These are phyloP conservation scores for Microsporum audouinii DNA, from an alignment of 2,329 filamentous ascomycete species.

Conservation along the genomic window DNA sequence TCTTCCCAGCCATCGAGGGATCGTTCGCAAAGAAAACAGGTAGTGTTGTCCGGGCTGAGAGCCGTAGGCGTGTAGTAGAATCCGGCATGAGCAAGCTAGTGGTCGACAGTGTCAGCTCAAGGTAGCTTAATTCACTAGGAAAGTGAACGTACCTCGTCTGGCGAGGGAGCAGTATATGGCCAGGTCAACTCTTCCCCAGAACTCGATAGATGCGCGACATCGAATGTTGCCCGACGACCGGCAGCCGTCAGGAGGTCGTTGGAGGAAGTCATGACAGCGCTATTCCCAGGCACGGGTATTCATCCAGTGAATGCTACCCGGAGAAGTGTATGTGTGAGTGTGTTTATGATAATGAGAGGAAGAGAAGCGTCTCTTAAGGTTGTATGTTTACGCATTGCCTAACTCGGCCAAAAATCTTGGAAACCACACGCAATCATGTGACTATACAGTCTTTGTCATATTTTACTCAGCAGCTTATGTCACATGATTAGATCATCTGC, in stretches of 20 bases:
- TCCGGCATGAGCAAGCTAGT: constrained; percentile 74
- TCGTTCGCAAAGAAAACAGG: constrained; percentile 77
- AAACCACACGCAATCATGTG: background rate
- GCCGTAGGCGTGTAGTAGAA: constrained; percentile 76
- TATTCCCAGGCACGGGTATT: background rate
- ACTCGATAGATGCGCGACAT: constrained; percentile 41
- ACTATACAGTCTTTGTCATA: background rate
- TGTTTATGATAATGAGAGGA: background rate
- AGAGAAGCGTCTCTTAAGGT: background rate
- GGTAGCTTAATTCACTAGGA: constrained; percentile 11
- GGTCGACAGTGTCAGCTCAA: constrained; percentile 7
- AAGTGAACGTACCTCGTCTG: constrained; percentile 47
- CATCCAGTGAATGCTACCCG: background rate
- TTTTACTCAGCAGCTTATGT: background rate
- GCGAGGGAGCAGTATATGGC: constrained; percentile 62
- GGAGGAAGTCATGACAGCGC: background rate
- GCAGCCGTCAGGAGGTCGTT: constrained; percentile 46
- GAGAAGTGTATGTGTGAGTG: background rate
- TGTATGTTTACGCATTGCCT: constrained; percentile 2
- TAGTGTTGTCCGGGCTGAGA: constrained; percentile 71
- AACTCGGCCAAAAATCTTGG: background rate
- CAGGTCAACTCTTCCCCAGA: constrained; percentile 59
- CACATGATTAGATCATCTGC: background rate
- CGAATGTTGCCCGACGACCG: constrained; percentile 71
- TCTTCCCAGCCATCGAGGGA: constrained; percentile 86